Percentiles rank a stretch among this genome's conserved stretches.
These are phyloP conservation scores for Leccinum fibrillosum DNA, from an alignment of 768 basidiomycete genomes.

Conservation along the genomic window DNA sequence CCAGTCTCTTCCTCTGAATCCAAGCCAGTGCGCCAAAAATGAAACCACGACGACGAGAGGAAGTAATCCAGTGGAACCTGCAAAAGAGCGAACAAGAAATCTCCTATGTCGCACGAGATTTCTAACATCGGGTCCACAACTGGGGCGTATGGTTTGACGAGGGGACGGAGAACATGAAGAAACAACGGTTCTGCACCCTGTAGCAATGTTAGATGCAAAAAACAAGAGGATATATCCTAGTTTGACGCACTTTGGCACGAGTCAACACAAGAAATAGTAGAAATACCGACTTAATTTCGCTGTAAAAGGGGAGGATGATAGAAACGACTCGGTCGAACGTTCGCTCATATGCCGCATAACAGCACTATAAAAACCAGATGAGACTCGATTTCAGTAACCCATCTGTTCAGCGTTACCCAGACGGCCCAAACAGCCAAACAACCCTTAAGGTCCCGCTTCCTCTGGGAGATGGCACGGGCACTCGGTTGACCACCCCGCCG, in stretches of 20 bases:
- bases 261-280: slow-evolving; percentile 75
- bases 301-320: slow-evolving; percentile 80
- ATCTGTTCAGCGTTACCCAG: slow-evolving; percentile 54
- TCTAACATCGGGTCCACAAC: slow-evolving; percentile 67
- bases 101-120: slow-evolving; percentile 57
- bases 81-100: slow-evolving; percentile 48
- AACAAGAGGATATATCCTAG: not conserved
- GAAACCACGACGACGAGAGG: slow-evolving; percentile 30
- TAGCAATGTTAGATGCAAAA: slow-evolving; percentile 9
- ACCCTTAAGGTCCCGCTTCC: slow-evolving; percentile 86
- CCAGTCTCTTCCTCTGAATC: slow-evolving; percentile 10
- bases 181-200: slow-evolving; percentile 87
- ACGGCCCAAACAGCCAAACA: slow-evolving; percentile 82
- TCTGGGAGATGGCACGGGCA: slow-evolving; percentile 61
- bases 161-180: slow-evolving; percentile 74
- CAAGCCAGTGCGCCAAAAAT: slow-evolving; percentile 16
- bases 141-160: slow-evolving; percentile 69
- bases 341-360: slow-evolving; percentile 65
- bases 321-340: slow-evolving; percentile 60
- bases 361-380: slow-evolving; percentile 46
- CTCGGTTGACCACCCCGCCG: slow-evolving; percentile 57
- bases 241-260: slow-evolving; percentile 60
- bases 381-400: slow-evolving; percentile 7
- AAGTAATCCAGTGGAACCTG: slow-evolving; percentile 40
- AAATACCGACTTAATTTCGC: slow-evolving; percentile 72